A percentile compares a stretch with the other conserved stretches of the same genome.
Evolutionary conservation across 2,329 filamentous ascomycete genomes (phyloP).

Genomic region (Pyricularia pennisetigena): DNA sequence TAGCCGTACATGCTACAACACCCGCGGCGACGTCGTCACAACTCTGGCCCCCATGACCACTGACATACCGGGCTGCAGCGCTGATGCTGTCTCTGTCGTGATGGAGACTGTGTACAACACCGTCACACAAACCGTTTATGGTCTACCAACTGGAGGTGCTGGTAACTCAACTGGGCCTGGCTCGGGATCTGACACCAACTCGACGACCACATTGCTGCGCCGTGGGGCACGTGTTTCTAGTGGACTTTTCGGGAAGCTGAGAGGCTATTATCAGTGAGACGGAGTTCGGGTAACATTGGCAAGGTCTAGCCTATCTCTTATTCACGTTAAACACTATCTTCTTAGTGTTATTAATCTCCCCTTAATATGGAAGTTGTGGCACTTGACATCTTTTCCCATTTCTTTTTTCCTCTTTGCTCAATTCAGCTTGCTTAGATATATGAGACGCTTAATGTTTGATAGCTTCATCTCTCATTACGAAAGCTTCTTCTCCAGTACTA

Average conservation of each 20-base stretch:
- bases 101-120: slow-evolving; percentile 26
- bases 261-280: not conserved
- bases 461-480: not conserved
- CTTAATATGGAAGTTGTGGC: not conserved
- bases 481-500: slow-evolving; percentile 16
- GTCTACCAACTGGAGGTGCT: not conserved
- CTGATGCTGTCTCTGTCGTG: slow-evolving; percentile 17
- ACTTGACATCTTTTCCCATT: not conserved
- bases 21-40: not conserved
- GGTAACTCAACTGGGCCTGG: not conserved
- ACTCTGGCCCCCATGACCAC: not conserved
- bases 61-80: slow-evolving; percentile 7
- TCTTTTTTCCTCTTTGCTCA: not conserved
- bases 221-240: not conserved
- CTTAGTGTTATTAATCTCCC: not conserved
- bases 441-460: not conserved
- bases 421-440: not conserved
- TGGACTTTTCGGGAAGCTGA: not conserved
- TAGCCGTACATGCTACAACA: slow-evolving; percentile 8
- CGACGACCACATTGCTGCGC: not conserved
- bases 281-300: not conserved
- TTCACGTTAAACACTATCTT: not conserved
- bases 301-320: not conserved
- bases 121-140: slow-evolving; percentile 18
- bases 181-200: not conserved